Evolutionary conservation across 1,139 yeast genomes (phyloP).

Genomic region (Blastobotrys apis): DNA sequence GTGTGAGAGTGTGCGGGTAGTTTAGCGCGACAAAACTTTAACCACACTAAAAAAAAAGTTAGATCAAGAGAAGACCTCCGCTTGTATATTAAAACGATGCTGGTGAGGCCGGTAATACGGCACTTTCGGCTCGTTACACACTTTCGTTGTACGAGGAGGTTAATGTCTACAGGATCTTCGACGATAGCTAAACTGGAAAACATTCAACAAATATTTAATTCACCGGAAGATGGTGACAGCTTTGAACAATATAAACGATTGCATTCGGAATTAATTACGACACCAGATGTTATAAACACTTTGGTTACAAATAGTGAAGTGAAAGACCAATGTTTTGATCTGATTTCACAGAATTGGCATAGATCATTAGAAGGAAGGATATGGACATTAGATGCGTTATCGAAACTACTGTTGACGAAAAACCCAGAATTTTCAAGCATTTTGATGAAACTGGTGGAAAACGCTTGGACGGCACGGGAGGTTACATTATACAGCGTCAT

Average conservation of each 20-base stretch:
- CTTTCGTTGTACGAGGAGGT: no score
- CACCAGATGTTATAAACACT: not conserved
- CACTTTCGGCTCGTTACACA: no score
- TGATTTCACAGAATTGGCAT: conserved; percentile 1
- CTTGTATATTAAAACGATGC: no score
- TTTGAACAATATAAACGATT: not conserved
- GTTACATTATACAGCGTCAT: conserved; percentile 7
- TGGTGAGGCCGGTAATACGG: no score
- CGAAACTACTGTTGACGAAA: conserved; percentile 6
- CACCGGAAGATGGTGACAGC: no score
- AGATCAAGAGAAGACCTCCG: no score
- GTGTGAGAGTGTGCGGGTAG: no score
- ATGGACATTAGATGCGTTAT: conserved; percentile 8
- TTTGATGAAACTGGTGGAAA: conserved; percentile 1
- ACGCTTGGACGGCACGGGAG: conserved; percentile 6
- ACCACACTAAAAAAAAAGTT: no score
- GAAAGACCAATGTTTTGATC: not conserved
- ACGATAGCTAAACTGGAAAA: no score
- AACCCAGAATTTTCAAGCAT: conserved; percentile 5
- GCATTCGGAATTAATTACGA: not conserved
- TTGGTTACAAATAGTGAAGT: not conserved
- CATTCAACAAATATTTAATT: no score
- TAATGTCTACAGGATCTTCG: no score
- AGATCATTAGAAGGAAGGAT: conserved; percentile 1
- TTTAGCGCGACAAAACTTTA: no score